These are phyloP conservation scores for Russula earlei DNA, from an alignment of 768 basidiomycete genomes.

Conservation along the genomic window DNA sequence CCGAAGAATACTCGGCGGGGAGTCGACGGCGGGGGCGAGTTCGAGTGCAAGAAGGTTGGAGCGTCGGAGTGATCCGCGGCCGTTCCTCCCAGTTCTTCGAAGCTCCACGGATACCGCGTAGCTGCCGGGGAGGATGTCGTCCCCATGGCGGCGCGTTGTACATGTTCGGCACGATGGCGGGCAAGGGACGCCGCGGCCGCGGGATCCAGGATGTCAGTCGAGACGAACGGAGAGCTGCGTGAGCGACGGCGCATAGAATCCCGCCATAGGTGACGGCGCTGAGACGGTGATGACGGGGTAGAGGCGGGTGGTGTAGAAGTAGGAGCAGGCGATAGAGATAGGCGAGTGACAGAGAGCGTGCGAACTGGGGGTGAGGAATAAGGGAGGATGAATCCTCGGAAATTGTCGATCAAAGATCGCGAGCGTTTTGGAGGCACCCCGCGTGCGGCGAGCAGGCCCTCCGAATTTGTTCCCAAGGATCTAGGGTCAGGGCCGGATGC, in stretches of 20 bases:
- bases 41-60: background rate
- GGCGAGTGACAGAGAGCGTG: conserved; percentile 16
- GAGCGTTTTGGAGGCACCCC: conserved; percentile 30
- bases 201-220: conserved; percentile 2
- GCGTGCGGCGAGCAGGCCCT: conserved; percentile 15
- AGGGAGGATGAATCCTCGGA: conserved; percentile 44
- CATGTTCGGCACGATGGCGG: background rate
- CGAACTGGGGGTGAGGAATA: conserved; percentile 13
- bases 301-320: background rate
- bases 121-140: too few species aligned
- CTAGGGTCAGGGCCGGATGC: conserved; percentile 19
- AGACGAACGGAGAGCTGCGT: conserved; percentile 13
- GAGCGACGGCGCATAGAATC: conserved; percentile 11
- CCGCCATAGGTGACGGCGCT: conserved; percentile 7
- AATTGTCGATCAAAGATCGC: conserved; percentile 52
- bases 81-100: background rate
- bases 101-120: background rate
- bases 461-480: conserved; percentile 22
- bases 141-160: background rate
- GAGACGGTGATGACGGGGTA: background rate
- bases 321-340: background rate
- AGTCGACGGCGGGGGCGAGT: background rate
- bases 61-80: too few species aligned
- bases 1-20: background rate
- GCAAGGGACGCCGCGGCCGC: background rate